phyloP scores from a whole-genome alignment of 2,329 filamentous ascomycete genomes.

The Pseudomassariella vexata region DNA sequence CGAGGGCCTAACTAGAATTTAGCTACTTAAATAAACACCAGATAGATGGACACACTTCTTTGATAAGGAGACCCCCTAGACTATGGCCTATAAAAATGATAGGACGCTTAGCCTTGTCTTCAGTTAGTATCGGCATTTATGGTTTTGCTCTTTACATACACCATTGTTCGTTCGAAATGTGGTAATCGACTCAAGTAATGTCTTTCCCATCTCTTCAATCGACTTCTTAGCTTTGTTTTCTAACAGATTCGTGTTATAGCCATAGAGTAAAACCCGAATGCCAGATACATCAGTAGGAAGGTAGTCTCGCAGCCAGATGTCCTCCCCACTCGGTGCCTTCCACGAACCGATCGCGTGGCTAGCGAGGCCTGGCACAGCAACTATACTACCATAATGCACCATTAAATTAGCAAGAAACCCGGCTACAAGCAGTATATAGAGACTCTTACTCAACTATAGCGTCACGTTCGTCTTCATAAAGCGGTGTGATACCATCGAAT shows the following conservation, averaged over 20 bases:
- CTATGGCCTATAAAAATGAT: conserved; percentile 21
- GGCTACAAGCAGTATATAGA: too few species aligned
- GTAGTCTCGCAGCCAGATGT: conserved; percentile 24
- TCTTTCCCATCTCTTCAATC: conserved; percentile 11
- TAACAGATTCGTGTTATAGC: conserved; percentile 20
- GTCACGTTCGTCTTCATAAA: too few species aligned
- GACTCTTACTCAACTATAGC: too few species aligned
- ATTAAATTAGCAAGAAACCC: too few species aligned
- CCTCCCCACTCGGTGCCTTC: conserved; percentile 15
- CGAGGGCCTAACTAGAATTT: too few species aligned
- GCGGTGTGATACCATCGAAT: too few species aligned
- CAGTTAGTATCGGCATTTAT: neutral
- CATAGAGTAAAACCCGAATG: conserved; percentile 21
- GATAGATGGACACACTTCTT: too few species aligned
- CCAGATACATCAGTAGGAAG: conserved; percentile 16
- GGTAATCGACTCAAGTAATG: conserved; percentile 10
- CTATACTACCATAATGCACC: too few species aligned
- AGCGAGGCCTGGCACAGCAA: conserved; percentile 22
- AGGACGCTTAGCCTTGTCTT: conserved; percentile 7
- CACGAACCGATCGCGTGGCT: conserved; percentile 23
- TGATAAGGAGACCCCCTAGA: conserved; percentile 20
- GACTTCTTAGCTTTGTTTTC: conserved; percentile 15
- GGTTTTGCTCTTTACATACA: too few species aligned
- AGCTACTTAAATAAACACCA: too few species aligned
- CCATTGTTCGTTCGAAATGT: conserved; percentile 9